Evolutionary conservation across 352 stramenopile genomes (phyloP).

Genomic region (Phytopythium montanum): DNA sequence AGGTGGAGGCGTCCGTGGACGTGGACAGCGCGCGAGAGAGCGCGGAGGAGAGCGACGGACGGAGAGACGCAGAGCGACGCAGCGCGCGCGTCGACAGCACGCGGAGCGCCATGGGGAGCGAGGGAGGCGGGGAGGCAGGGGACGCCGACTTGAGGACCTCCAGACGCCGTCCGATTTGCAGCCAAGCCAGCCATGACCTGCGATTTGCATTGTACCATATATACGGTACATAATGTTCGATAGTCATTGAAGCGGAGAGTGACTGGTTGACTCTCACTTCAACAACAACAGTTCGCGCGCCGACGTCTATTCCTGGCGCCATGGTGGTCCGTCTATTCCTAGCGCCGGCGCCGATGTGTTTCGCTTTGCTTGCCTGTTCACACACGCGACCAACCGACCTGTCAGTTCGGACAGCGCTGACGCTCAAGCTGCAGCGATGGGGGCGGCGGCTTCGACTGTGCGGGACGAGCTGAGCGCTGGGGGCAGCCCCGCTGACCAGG

Average conservation of each 20-base stretch:
- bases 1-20: background rate
- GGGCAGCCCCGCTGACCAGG: background rate
- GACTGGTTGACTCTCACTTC: background rate
- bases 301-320: no score
- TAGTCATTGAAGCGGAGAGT: background rate
- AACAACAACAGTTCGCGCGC: no score
- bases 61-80: conserved; percentile 22
- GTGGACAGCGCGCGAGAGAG: conserved; percentile 28
- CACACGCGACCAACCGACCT: no score
- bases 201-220: no score
- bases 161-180: background rate
- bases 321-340: no score
- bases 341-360: background rate
- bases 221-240: no score
- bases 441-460: conserved; percentile 56
- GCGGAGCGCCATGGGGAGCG: conserved; percentile 38
- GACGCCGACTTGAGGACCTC: background rate
- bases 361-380: background rate
- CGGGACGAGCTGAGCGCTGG: conserved; percentile 38
- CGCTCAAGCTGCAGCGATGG: conserved; percentile 27
- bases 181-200: conserved; percentile 1
- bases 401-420: background rate
- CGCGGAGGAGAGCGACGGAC: conserved; percentile 2
- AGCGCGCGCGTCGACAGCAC: conserved; percentile 30
- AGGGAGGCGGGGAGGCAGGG: background rate